A percentile compares a stretch with the other conserved stretches of the same genome.
Conservation (phyloP, 371 early-diverging fungal genomes). For the Mucor lusitanicus region DNA sequence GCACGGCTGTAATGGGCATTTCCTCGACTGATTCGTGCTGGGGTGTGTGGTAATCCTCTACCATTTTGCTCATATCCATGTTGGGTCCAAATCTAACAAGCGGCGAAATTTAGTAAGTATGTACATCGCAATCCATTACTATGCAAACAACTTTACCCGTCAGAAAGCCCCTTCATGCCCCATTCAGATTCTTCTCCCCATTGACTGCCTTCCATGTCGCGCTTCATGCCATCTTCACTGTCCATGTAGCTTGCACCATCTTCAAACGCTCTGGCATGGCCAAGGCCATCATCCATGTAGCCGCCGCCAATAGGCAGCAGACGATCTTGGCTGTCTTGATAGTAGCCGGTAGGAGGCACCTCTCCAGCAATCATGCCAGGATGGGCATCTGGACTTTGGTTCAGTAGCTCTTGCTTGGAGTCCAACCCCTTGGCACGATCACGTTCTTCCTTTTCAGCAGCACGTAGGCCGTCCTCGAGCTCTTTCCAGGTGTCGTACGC, state of each 20-base stretch:
- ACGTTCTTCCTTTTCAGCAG: slow-evolving; percentile 72
- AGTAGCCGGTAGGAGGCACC: slow-evolving; percentile 13
- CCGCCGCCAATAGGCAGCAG: slow-evolving; percentile 30
- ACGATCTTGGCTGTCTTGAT: slow-evolving; percentile 36
- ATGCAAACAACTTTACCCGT: slow-evolving; percentile 42
- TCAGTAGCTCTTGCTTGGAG: slow-evolving; percentile 22
- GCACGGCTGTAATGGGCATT: slow-evolving; percentile 56
- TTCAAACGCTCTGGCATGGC: slow-evolving; percentile 29
- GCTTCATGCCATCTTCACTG: slow-evolving; percentile 51
- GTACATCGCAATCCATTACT: too few relatives aligned
- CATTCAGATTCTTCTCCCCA: slow-evolving; percentile 60
- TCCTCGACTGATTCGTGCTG: slow-evolving; percentile 61
- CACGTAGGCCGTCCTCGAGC: slow-evolving; percentile 76
- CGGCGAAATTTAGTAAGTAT: too few relatives aligned
- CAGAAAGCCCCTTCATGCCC: slow-evolving; percentile 52
- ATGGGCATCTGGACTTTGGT: not conserved
- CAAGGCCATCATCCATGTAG: slow-evolving; percentile 23
- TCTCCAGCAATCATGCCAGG: slow-evolving; percentile 6
- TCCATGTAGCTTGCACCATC: slow-evolving; percentile 51
- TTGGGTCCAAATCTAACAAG: slow-evolving; percentile 50
- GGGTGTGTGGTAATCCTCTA: slow-evolving; percentile 48
- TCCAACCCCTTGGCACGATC: slow-evolving; percentile 44
- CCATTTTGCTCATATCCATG: slow-evolving; percentile 59
- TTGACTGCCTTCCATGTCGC: slow-evolving; percentile 52
- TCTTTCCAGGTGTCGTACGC: slow-evolving; percentile 76